Evolutionary conservation across 345 rosid genomes (phyloP), one percentile per base, ranked within the genome.

Genomic region (Carallia brachiata): DNA sequence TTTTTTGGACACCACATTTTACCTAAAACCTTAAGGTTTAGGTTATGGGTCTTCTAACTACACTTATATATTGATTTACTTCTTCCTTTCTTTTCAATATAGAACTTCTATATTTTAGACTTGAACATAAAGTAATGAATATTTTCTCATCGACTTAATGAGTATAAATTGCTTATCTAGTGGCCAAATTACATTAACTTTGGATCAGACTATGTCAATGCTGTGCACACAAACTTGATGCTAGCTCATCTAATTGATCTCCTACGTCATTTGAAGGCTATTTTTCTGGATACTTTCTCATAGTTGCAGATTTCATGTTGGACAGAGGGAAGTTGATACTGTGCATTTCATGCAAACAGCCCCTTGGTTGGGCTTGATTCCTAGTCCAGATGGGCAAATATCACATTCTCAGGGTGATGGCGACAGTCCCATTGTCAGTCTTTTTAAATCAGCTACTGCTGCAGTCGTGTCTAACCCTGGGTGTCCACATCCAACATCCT

Each of bases 321-420:
- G 62, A 68, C 87, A 95, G 98, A 86, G 98, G 86, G 97, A 90
- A 82, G 82, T 84, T 55, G 97, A 95, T 75, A 85, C 93, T 66
- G 82, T 77, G 55, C 88, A 88, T 74, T 95, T 92, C 85, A 90
- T 91, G 96, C 97, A 92, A 84, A 87, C 90, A 63, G 92, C 99
- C 66, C 91, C 97, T 67, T 95, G 97, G 99, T 78, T 95, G 79
- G 99, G 98, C 64, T 78, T 90, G 75, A 62, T 89, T 73, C 94
- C 97, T 7, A 89, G 89, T 50, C 80, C 85, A 32, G 99, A 95
- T 72, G 98, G 97, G 61, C 98, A 92, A 73, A 95, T 90, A 76
- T 68, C 84, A 61, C 87, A 86, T 75, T 89, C 88, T 72, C 92
- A 83, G 78, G 90, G 85, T 78, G 89, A 87, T n/a, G 97, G 94